Percentiles rank a stretch among this genome's conserved stretches.
These are phyloP conservation scores for Phytophthora idaei DNA, from an alignment of 352 stramenopile genomes.

Conservation along the genomic window DNA sequence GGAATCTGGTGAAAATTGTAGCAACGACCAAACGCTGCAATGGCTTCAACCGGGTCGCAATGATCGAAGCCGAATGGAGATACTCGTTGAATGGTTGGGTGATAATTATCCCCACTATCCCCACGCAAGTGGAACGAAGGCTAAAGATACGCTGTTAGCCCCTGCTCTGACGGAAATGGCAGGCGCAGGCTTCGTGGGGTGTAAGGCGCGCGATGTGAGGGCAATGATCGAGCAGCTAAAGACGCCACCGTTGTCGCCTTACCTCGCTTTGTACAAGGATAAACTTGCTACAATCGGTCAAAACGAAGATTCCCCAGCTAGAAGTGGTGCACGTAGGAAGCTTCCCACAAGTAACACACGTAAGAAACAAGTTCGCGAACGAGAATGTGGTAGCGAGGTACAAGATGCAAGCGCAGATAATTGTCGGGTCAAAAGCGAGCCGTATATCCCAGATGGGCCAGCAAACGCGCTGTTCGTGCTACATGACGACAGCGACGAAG, in stretches of 20 bases:
- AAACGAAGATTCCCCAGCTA: background rate
- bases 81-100: background rate
- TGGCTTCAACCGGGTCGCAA: background rate
- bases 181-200: background rate
- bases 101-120: background rate
- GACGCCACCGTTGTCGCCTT: background rate
- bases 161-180: background rate
- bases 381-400: background rate
- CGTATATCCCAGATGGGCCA: background rate
- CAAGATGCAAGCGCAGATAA: background rate
- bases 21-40: background rate
- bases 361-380: background rate
- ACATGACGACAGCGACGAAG: background rate
- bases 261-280: background rate
- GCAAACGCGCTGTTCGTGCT: background rate
- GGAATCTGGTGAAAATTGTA: background rate
- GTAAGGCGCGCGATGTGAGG: background rate
- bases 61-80: background rate
- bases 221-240: slow-evolving; percentile 1
- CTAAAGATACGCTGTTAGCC: background rate
- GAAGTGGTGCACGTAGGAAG: background rate
- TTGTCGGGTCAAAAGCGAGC: background rate
- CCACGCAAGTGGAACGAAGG: background rate
- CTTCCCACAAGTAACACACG: background rate
- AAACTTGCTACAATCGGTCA: background rate